Percentiles rank a stretch among this genome's conserved stretches.
phyloP scores from a whole-genome alignment of 257 asterid genomes.

The Phtheirospermum japonicum region DNA sequence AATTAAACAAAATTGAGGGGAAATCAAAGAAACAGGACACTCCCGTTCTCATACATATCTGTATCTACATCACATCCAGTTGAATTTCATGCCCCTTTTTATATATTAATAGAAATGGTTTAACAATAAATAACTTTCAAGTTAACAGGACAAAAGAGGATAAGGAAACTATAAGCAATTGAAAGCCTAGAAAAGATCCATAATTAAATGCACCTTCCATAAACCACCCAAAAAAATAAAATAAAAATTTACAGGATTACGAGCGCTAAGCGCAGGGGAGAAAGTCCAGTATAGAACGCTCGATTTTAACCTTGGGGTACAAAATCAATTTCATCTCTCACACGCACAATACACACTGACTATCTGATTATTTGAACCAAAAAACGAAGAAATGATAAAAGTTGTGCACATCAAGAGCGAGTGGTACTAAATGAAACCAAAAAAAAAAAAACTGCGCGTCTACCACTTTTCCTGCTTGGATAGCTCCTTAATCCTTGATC shows the following conservation, averaged over 20 bases:
- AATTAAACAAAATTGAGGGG: neutral
- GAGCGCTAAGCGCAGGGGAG: neutral
- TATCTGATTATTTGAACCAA: conserved; percentile 4
- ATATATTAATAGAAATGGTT: too few relatives aligned
- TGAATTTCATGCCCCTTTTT: neutral
- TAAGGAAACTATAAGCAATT: too few relatives aligned
- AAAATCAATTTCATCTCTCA: neutral
- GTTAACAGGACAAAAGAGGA: too few relatives aligned
- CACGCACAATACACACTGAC: neutral
- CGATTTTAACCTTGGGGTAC: neutral
- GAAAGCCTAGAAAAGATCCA: neutral
- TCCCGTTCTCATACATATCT: neutral
- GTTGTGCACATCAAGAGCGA: neutral
- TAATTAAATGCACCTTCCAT: neutral
- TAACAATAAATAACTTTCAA: too few relatives aligned
- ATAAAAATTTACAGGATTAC: neutral
- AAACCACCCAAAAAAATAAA: too few relatives aligned
- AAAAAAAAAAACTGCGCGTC: too few relatives aligned
- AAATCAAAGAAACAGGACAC: neutral
- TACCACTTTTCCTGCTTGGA: neutral
- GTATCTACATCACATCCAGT: neutral
- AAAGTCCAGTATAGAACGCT: neutral
- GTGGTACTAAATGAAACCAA: too few relatives aligned
- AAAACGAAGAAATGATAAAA: neutral
- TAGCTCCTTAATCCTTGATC: neutral